Evolutionary conservation across 305 asterid species (phyloP).

Genomic region (Nicotiana rustica): DNA sequence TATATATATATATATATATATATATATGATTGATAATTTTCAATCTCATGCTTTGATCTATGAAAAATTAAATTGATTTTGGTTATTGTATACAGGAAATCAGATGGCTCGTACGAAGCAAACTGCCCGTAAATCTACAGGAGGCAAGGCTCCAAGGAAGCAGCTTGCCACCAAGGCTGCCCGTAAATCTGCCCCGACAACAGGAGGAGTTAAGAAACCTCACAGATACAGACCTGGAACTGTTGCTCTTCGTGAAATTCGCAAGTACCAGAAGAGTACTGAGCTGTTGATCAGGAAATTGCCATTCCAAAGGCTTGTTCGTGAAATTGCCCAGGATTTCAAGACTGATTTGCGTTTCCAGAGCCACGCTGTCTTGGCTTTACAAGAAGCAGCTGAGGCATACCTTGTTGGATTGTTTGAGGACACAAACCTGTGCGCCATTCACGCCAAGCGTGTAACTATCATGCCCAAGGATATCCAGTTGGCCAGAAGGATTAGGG

Average conservation of each 20-base stretch:
- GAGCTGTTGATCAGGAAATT: conserved; percentile 78
- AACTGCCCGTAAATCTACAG: conserved; percentile 32
- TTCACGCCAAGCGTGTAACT: conserved; percentile 35
- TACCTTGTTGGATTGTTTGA: conserved; percentile 34
- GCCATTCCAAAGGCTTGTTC: conserved; percentile 87
- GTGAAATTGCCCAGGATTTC: conserved; percentile 84
- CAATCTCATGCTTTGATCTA: background rate
- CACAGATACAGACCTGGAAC: conserved; percentile 34
- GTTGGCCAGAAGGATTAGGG: conserved; percentile 35
- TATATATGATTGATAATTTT: too few species aligned
- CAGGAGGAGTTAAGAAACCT: conserved; percentile 37
- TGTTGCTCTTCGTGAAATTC: conserved; percentile 59
- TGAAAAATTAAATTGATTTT: background rate
- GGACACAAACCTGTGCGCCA: conserved; percentile 31
- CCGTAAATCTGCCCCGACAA: conserved; percentile 33
- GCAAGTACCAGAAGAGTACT: conserved; percentile 85
- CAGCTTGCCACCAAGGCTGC: conserved; percentile 33
- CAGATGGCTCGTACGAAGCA: conserved; percentile 34
- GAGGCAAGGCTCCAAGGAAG: conserved; percentile 36
- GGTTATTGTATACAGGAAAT: background rate
- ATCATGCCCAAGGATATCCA: conserved; percentile 38
- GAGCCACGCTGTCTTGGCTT: conserved; percentile 29
- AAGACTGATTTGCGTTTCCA: conserved; percentile 45
- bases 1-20: too few species aligned
- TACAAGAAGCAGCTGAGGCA: conserved; percentile 34